Evolutionary conservation across 2,329 filamentous ascomycete species (phyloP), one percentile per base, ranked within the genome.

Genomic region (Setomelanomma holmii): DNA sequence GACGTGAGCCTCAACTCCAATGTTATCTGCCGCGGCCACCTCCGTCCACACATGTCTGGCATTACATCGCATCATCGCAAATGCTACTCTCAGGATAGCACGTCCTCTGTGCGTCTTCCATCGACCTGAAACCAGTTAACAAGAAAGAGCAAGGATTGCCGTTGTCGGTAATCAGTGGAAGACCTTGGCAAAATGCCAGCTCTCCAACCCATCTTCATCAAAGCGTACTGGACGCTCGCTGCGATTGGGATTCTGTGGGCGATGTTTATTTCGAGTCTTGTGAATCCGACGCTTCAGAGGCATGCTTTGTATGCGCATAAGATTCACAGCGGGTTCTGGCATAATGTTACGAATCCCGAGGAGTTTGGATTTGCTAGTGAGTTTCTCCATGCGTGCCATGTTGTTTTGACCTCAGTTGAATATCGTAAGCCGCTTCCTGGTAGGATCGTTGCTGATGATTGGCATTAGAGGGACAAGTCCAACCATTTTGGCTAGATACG

Each of bases 261-360:
- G 16, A 68, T 83, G 22, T 86, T 89, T 56, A 75, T 96, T n/a
- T 76, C 82, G 2, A 76, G 89, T 8, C 77, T 90, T 52, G 83
- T 88, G 12, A 86, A 84, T 64, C 87, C 90, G 2, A 84, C 81
- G 62, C 78, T 96, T 45, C 93, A 98, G 72, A 82, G 89, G 77
- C 86, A 93, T 69, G 87, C 89, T 20, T 74, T 97, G 5, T 99
- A 98, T 72, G 87, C 89, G 22, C 89, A 98, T 75, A 89, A 89
- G 56, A 73, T 96, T 61, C 88, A 91, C 58, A 88, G 87, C 2
- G 80, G 84, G 3, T 85, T 83, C 71, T 92, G 86, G 84, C 81
- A 88, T 60, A 85, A 96, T 69, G 73, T 93, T 38, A 85, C 91
- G 56, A 81, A 86, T 53, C 90, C 92, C 0, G 89, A 96, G 70